Percentiles rank a stretch among this genome's conserved stretches.
These are phyloP conservation scores for Alternaria sp. DNA, from an alignment of 2,329 filamentous ascomycete genomes.

Conservation along the genomic window DNA sequence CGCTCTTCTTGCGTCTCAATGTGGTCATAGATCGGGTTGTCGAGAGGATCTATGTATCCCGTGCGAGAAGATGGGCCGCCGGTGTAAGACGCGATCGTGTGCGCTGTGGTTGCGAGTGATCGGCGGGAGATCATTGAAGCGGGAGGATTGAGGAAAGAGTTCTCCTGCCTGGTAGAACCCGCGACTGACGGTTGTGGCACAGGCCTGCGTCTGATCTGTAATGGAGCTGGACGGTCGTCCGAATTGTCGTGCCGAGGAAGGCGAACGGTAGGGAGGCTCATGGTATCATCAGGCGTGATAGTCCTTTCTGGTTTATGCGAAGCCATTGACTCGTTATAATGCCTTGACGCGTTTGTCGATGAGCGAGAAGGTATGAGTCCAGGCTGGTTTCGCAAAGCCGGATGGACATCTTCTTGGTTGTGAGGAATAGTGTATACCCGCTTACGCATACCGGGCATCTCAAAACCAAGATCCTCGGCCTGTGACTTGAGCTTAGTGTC, in stretches of 20 bases:
- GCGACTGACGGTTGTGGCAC: background rate
- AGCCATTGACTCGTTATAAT: background rate
- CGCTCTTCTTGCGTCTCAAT: background rate
- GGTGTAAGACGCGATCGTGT: conserved; percentile 14
- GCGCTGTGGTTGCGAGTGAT: background rate
- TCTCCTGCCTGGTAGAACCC: background rate
- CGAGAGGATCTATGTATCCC: conserved; percentile 6
- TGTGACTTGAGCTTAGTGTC: background rate
- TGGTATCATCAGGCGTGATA: conserved; percentile 3
- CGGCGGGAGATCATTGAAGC: background rate
- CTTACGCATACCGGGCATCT: background rate
- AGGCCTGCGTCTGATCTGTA: background rate
- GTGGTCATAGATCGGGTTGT: conserved; percentile 9
- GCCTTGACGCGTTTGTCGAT: background rate
- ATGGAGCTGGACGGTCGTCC: background rate
- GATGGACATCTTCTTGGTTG: background rate
- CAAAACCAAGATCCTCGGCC: conserved; percentile 8
- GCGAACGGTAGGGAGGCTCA: background rate
- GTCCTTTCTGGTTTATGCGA: background rate
- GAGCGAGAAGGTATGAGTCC: background rate
- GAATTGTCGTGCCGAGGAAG: background rate
- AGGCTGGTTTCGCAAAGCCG: background rate
- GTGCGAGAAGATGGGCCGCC: conserved; percentile 2
- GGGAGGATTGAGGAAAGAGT: background rate
- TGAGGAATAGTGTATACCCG: background rate